These are phyloP conservation scores for Leucoagaricus sp. DNA, from an alignment of 1,284 basidiomycete genomes.

Conservation along the genomic window DNA sequence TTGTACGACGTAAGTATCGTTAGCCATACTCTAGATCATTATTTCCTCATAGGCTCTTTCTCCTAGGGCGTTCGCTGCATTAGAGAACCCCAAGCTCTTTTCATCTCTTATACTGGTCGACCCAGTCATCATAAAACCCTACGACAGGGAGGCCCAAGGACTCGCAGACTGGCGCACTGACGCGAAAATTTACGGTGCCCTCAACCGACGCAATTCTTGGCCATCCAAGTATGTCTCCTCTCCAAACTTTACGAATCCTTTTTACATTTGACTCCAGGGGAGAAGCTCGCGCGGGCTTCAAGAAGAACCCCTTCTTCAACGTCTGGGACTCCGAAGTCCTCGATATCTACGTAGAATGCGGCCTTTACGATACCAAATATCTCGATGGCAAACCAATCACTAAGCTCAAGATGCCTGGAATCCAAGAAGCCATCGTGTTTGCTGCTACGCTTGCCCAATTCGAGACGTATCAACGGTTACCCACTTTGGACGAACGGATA, in stretches of 20 bases:
- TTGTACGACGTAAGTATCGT: conserved; percentile 56
- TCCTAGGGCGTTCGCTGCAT: conserved; percentile 52
- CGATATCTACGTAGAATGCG: conserved; percentile 67
- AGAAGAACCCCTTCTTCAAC: conserved; percentile 66
- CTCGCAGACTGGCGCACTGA: conserved; percentile 17
- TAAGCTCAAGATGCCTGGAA: conserved; percentile 60
- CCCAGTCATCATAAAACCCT: conserved; percentile 60
- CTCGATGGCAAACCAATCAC: conserved; percentile 32
- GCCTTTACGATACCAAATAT: conserved; percentile 43
- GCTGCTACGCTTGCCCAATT: conserved; percentile 38
- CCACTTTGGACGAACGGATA: conserved; percentile 49
- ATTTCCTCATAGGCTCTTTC: background rate
- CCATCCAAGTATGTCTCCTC: conserved; percentile 46
- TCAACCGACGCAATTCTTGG: conserved; percentile 70
- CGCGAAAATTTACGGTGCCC: conserved; percentile 43
- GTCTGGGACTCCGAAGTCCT: conserved; percentile 76
- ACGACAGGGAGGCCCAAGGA: conserved; percentile 6
- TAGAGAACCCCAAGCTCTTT: conserved; percentile 71
- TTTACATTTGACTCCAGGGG: conserved; percentile 40
- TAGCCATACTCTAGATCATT: background rate
- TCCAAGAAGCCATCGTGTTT: conserved; percentile 62
- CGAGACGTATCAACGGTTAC: conserved; percentile 49
- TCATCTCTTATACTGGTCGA: conserved; percentile 78
- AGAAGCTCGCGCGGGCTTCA: conserved; percentile 58
- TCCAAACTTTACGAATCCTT: background rate